Conservation (phyloP, 164 flowering plant genomes). For the Stephania yunnanensis region DNA sequence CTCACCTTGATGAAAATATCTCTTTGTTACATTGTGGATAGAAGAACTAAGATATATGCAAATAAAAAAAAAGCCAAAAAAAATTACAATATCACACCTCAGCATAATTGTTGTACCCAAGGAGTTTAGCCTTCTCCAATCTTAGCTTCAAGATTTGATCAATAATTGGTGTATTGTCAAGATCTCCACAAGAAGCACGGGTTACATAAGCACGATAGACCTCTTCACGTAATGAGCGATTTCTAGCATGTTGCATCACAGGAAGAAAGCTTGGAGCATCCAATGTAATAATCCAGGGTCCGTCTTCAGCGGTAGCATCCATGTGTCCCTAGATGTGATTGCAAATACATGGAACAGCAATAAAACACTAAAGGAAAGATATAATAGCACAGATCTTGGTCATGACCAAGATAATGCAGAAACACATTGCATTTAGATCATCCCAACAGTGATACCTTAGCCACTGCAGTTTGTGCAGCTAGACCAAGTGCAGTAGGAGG, state of each 20-base stretch:
- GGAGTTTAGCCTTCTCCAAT: slow-evolving; percentile 91
- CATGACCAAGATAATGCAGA: not conserved
- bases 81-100: slow-evolving; percentile 50
- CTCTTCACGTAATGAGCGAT: slow-evolving; percentile 83
- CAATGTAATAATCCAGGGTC: slow-evolving; percentile 95
- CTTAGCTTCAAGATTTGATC: slow-evolving; percentile 81
- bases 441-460: slow-evolving; percentile 53
- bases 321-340: slow-evolving; percentile 58
- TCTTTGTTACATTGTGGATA: slow-evolving; percentile 7
- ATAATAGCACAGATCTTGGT: not conserved
- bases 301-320: slow-evolving; percentile 90
- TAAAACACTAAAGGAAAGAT: not conserved
- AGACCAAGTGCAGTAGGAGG: slow-evolving; percentile 83
- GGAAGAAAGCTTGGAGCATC: slow-evolving; percentile 88
- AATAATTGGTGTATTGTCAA: slow-evolving; percentile 77
- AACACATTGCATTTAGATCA: not conserved
- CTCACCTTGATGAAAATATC: slow-evolving; percentile 56
- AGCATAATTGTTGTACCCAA: slow-evolving; percentile 80
- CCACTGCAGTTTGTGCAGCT: slow-evolving; percentile 85
- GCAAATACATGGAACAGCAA: not conserved
- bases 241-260: slow-evolving; percentile 85
- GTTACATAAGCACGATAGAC: slow-evolving; percentile 76
- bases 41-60: not conserved
- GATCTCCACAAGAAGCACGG: slow-evolving; percentile 86
- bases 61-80: no score